A percentile compares a stretch with the other conserved stretches of the same genome.
These are phyloP conservation scores for Saturnispora zaruensis DNA, from an alignment of 805 yeast genomes.

Conservation along the genomic window DNA sequence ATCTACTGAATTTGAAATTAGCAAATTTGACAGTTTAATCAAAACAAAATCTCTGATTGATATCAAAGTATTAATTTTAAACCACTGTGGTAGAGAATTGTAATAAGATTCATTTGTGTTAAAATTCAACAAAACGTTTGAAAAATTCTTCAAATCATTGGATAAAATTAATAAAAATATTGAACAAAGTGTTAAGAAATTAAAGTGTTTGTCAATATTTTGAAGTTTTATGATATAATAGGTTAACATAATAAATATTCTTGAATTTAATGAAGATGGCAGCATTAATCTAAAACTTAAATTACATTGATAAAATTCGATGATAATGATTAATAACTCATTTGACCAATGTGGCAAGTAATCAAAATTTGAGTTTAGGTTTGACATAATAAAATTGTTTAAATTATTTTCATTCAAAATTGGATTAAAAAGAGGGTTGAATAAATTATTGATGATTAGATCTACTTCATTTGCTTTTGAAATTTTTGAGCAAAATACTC, in stretches of 20 bases:
- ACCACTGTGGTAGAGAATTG: constrained; percentile 43
- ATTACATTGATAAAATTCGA: constrained; percentile 77
- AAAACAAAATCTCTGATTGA: constrained; percentile 60
- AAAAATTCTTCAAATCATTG: constrained; percentile 26
- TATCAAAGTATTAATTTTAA: constrained; percentile 30
- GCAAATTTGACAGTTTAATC: constrained; percentile 39
- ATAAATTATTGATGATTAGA: constrained; percentile 39
- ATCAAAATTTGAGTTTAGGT: constrained; percentile 7
- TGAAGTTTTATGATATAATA: constrained; percentile 49
- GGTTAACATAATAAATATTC: constrained; percentile 44
- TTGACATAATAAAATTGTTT: constrained; percentile 18
- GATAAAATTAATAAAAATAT: constrained; percentile 45
- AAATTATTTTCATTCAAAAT: constrained; percentile 20
- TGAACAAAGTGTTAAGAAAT: constrained; percentile 41
- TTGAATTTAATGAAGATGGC: constrained; percentile 37
- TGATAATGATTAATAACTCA: constrained; percentile 54
- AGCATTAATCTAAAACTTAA: constrained; percentile 40
- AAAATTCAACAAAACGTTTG: constrained; percentile 30
- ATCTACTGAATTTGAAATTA: constrained; percentile 29
- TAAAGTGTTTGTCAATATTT: constrained; percentile 30
- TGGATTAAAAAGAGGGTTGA: constrained; percentile 41
- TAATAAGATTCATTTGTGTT: constrained; percentile 36
- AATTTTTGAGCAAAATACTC: constrained; percentile 44
- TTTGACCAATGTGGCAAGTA: constrained; percentile 39
- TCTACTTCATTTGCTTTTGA: constrained; percentile 47